These are phyloP conservation scores for Neurospora sp. DNA, from an alignment of 495 filamentous ascomycete genomes.

Conservation along the genomic window DNA sequence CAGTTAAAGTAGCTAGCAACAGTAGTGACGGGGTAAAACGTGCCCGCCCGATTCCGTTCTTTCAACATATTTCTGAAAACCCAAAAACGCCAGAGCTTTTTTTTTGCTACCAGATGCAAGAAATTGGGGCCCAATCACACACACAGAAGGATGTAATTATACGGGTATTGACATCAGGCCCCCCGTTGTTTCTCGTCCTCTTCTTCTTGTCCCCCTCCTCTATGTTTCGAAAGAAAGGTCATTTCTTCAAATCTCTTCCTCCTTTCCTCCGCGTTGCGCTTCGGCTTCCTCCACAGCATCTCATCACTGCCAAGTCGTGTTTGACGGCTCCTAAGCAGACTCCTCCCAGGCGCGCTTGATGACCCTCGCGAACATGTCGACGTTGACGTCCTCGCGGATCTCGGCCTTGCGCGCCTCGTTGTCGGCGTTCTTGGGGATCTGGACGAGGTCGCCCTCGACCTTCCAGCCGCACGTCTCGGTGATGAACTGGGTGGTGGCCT, in stretches of 20 bases:
- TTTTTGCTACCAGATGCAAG: conserved; percentile 19
- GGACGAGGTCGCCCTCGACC: conserved; percentile 43
- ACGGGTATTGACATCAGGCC: conserved; percentile 4
- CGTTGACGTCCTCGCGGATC: conserved; percentile 90
- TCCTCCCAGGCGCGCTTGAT: conserved; percentile 87
- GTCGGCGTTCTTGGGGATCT: conserved; percentile 87
- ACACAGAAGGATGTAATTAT: conserved; percentile 5
- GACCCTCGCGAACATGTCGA: conserved; percentile 76
- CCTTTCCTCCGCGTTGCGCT: conserved; percentile 1
- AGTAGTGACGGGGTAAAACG: neutral
- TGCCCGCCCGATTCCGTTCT: neutral
- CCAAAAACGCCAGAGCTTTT: conserved; percentile 25
- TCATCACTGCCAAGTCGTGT: neutral
- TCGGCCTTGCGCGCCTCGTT: conserved; percentile 97
- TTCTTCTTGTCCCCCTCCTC: neutral
- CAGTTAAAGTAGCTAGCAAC: neutral
- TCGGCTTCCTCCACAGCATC: neutral
- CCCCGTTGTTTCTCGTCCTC: neutral
- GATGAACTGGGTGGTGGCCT: conserved; percentile 69
- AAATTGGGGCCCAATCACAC: conserved; percentile 6
- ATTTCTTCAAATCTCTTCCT: conserved; percentile 6
- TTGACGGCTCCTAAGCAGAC: conserved; percentile 36
- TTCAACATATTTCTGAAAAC: conserved; percentile 2
- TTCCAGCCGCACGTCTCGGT: conserved; percentile 80
- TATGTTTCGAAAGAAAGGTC: neutral